Conservation (phyloP, 1,139 yeast genomes). For the Debaryomyces sp. region DNA sequence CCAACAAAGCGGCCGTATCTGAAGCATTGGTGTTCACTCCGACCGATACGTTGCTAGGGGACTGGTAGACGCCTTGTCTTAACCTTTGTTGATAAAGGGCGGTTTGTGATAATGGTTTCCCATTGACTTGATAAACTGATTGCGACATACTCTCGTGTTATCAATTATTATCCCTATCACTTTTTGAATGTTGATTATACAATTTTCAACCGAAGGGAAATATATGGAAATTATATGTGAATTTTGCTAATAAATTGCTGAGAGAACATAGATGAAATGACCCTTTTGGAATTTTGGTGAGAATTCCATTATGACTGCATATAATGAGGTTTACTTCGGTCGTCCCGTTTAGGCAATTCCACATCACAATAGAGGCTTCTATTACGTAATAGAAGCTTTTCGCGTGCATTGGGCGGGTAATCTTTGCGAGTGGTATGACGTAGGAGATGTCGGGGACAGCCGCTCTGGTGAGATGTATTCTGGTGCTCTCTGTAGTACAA, state of each 20-base stretch:
- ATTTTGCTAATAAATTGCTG: slow-evolving; percentile 1
- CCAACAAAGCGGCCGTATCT: slow-evolving; percentile 76
- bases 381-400: slow-evolving; percentile 2
- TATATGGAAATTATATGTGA: not conserved
- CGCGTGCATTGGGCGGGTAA: not conserved
- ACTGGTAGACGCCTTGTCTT: slow-evolving; percentile 71
- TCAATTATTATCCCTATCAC: slow-evolving; percentile 1
- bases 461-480: too few relatives aligned
- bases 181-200: not conserved
- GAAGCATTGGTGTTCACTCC: slow-evolving; percentile 75
- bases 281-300: slow-evolving; percentile 3
- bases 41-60: slow-evolving; percentile 67
- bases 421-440: not conserved
- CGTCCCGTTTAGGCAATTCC: slow-evolving; percentile 1
- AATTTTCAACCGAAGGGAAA: not conserved
- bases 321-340: not conserved
- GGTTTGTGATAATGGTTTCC: slow-evolving; percentile 70
- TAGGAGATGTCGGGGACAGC: not conserved
- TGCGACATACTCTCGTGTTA: slow-evolving; percentile 29
- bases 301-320: not conserved
- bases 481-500: too few relatives aligned
- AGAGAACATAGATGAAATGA: slow-evolving; percentile 3
- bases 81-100: slow-evolving; percentile 78
- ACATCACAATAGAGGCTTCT: not conserved
- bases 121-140: slow-evolving; percentile 65